phyloP scores from a whole-genome alignment of 768 basidiomycete genomes.

The Paxillus involutus region DNA sequence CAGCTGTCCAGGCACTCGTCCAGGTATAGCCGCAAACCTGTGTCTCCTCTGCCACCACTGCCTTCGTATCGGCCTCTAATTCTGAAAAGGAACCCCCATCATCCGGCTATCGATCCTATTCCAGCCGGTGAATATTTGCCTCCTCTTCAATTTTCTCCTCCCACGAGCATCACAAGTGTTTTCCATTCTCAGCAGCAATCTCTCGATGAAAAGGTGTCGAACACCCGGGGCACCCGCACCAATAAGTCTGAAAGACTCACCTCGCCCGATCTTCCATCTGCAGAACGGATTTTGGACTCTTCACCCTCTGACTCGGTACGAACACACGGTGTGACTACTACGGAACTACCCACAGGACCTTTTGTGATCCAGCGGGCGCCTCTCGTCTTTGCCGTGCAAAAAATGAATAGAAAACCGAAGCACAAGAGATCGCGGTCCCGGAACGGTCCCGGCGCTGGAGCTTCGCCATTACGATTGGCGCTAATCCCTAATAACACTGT shows the following conservation, averaged over 20 bases:
- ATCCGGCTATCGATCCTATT: not conserved
- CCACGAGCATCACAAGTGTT: conserved; percentile 5
- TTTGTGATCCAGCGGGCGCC: not conserved
- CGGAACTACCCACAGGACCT: not conserved
- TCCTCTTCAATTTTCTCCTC: conserved; percentile 19
- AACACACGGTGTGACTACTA: not conserved
- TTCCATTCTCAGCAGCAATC: conserved; percentile 3
- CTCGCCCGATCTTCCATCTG: not conserved
- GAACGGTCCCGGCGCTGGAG: conserved; percentile 7
- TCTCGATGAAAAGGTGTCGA: not conserved
- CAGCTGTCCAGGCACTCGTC: conserved; percentile 21
- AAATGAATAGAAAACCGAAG: not conserved
- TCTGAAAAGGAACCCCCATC: not conserved
- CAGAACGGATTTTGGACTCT: not conserved
- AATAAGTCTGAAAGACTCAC: not conserved
- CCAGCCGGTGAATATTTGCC: conserved; percentile 11
- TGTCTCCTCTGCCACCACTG: conserved; percentile 20
- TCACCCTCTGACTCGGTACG: not conserved
- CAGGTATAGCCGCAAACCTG: conserved; percentile 14
- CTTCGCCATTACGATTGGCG: conserved; percentile 1
- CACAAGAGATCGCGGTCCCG: conserved; percentile 13
- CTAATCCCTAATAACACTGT: not conserved
- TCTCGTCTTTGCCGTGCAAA: conserved; percentile 1
- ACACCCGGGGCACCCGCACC: not conserved
- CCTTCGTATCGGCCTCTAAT: conserved; percentile 15